Base-by-base conservation (phyloP, 2,329 filamentous ascomycete species). In the Fusarium sp. region DNA sequence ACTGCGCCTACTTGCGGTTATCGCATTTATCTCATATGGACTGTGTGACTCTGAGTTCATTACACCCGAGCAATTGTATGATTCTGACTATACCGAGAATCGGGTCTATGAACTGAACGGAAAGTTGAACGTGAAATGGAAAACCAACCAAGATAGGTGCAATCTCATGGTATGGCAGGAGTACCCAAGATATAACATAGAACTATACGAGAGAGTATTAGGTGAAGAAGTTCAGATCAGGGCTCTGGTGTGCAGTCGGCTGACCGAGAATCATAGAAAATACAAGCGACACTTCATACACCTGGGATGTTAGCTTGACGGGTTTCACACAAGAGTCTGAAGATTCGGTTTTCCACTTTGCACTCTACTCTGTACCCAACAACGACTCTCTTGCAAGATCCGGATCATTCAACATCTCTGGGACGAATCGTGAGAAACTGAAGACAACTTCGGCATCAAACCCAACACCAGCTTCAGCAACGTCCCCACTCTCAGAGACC, bases 101-200 rank as follows among this genome's bases (percentile, higher is more conserved):
- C n/a, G 5, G 8, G 29, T 62, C 1, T 47, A 62, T 6, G 4
- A 8, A 17, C 2, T 25, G 0, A 9, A 37, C 3, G 36, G 55
- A 8, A 17, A 20, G 0, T 0, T 62, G 3, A 25, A 55, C 4
- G 39, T 62, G 2, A 25, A 39, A 23, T 62, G 58, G 58, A 40
- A 56, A 2, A 62, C 58, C 1, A 41, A 47, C 0, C 18, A 31
- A 6, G 4, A 20, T 8, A 57, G 39, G 1, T 62, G 58, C 2
- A 62, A 62, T n/a, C 48, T 62, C 6, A 47, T 62, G 1, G 0
- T 62, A 15, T 62, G 58, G 58, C 57, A 55, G 0, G n/a, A 37
- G 0, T 62, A 60, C 10, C 58, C 57, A 1, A 54, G n/a, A 3
- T 17, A 21, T 1, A n/a, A 23, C 0, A 6, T 33, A 0, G 35